These are phyloP conservation scores for Mucor ambiguus DNA, from an alignment of 371 early-diverging fungal species.

Conservation along the genomic window DNA sequence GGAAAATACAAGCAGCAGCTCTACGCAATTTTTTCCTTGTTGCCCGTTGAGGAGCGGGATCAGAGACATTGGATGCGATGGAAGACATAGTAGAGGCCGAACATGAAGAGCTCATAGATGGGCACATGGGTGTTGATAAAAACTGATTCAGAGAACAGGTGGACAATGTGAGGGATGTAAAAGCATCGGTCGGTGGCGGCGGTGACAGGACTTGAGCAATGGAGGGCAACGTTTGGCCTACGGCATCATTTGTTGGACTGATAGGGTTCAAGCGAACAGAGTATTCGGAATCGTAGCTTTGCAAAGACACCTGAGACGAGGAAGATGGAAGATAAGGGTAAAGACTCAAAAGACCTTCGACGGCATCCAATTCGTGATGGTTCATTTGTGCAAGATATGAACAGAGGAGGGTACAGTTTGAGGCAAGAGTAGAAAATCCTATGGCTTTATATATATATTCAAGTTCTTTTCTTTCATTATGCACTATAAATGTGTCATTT, in stretches of 20 bases:
- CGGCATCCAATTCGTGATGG: background rate
- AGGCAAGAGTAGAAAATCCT: background rate
- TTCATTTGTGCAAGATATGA: background rate
- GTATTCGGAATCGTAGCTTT: background rate
- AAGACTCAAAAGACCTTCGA: conserved; percentile 6
- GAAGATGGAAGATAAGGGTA: background rate
- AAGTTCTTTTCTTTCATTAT: background rate
- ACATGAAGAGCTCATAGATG: background rate
- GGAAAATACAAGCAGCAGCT: background rate
- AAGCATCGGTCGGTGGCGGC: background rate
- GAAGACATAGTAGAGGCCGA: background rate
- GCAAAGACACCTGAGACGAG: background rate
- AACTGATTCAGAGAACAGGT: background rate
- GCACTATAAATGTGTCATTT: background rate
- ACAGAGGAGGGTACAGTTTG: background rate
- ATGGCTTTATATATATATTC: background rate
- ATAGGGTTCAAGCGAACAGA: background rate
- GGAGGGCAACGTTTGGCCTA: background rate
- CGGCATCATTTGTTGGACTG: background rate
- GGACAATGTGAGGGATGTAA: background rate
- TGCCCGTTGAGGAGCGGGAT: background rate
- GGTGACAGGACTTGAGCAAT: background rate
- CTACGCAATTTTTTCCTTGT: background rate
- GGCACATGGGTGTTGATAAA: background rate
- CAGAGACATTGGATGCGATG: background rate